These are phyloP conservation scores for Neofusicoccum ribis DNA, from an alignment of 2,329 filamentous ascomycete genomes.

Conservation along the genomic window DNA sequence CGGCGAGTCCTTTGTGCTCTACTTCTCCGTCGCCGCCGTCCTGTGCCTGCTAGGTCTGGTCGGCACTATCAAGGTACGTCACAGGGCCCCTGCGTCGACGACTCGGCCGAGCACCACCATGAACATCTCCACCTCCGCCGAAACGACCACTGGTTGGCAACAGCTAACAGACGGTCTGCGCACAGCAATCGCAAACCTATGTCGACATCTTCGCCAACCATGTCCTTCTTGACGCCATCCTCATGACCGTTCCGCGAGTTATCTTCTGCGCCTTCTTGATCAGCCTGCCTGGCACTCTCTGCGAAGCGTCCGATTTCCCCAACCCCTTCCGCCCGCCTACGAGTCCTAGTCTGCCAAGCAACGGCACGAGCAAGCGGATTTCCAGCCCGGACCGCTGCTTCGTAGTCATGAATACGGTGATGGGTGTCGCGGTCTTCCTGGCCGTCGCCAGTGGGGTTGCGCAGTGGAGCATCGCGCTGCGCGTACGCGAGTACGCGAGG, in stretches of 20 bases:
- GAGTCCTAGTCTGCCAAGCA: neutral
- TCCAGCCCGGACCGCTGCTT: slow-evolving; percentile 32
- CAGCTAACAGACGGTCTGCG: neutral
- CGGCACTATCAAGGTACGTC: slow-evolving; percentile 46
- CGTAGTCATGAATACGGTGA: slow-evolving; percentile 28
- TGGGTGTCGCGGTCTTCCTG: slow-evolving; percentile 27
- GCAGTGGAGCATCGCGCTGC: slow-evolving; percentile 37
- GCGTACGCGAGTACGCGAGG: slow-evolving; percentile 32
- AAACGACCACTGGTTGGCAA: neutral
- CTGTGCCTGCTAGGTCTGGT: slow-evolving; percentile 44
- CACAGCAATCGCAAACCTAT: slow-evolving; percentile 22
- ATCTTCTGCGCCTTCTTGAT: slow-evolving; percentile 24
- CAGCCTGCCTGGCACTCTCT: slow-evolving; percentile 20
- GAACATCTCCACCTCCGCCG: neutral
- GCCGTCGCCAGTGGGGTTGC: slow-evolving; percentile 30
- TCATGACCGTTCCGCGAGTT: slow-evolving; percentile 26
- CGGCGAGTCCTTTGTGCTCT: slow-evolving; percentile 36
- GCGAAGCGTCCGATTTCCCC: slow-evolving; percentile 19
- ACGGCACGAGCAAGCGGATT: slow-evolving; percentile 26
- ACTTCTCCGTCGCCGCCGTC: slow-evolving; percentile 42
- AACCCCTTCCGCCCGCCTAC: slow-evolving; percentile 13
- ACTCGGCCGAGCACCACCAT: slow-evolving; percentile 4
- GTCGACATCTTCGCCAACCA: slow-evolving; percentile 27
- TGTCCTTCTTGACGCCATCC: slow-evolving; percentile 29
- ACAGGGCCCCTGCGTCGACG: slow-evolving; percentile 4